A percentile compares a stretch with the other conserved stretches of the same genome.
Evolutionary conservation across 1,139 yeast genomes (phyloP).

Genomic region (Debaryomyces nepalensis): DNA sequence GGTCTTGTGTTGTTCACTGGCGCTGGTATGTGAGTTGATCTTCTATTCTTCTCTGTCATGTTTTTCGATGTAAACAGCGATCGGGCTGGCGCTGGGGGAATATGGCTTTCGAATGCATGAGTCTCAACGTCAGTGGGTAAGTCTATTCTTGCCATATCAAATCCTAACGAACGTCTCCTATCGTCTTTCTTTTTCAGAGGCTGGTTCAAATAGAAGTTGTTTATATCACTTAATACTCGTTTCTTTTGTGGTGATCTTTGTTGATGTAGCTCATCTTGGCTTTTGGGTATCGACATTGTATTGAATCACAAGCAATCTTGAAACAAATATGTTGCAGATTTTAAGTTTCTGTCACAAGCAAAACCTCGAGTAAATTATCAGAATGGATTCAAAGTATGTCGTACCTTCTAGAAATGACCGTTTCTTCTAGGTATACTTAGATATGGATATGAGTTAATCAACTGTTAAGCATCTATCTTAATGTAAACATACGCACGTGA

Average conservation of each 20-base stretch:
- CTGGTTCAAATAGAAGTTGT: constrained; percentile 11
- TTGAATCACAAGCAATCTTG: constrained; percentile 8
- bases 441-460: background rate
- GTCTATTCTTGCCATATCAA: constrained; percentile 23
- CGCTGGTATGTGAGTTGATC: constrained; percentile 14
- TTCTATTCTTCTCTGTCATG: constrained; percentile 13
- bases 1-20: constrained; percentile 13
- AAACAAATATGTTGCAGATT: constrained; percentile 4
- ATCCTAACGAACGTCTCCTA: constrained; percentile 21
- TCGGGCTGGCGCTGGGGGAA: constrained; percentile 15
- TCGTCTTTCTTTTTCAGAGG: constrained; percentile 9
- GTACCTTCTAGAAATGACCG: no score
- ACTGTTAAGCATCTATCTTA: background rate
- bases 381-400: background rate
- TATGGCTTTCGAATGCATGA: constrained; percentile 12
- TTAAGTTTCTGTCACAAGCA: background rate
- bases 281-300: constrained; percentile 2
- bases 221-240: constrained; percentile 24
- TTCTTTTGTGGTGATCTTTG: constrained; percentile 15
- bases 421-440: no score
- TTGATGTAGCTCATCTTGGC: background rate
- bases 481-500: constrained; percentile 9
- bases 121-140: constrained; percentile 9
- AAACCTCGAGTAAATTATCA: background rate
- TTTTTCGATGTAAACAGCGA: constrained; percentile 11